Percentiles rank a stretch among this genome's conserved stretches.
Evolutionary conservation across 805 yeast genomes (phyloP).

Genomic region (Ogataea parapolymorpha): DNA sequence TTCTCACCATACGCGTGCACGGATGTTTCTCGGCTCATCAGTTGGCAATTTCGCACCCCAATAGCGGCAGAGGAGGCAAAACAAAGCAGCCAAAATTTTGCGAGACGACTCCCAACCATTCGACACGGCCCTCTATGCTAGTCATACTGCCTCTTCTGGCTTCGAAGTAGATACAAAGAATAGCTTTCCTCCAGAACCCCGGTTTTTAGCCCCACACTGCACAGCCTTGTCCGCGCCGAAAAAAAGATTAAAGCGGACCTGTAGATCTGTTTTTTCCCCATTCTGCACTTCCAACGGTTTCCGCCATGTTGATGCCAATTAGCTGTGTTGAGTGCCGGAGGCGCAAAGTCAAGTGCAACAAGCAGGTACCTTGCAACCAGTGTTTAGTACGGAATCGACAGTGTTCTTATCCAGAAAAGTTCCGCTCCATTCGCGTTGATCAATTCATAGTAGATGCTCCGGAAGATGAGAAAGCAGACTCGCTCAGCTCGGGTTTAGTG

Average conservation of each 20-base stretch:
- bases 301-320: constrained; percentile 29
- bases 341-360: constrained; percentile 35
- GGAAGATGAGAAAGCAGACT: neutral
- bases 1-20: neutral
- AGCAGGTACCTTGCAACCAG: constrained; percentile 43
- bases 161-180: too few species aligned
- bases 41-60: neutral
- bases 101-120: too few species aligned
- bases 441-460: constrained; percentile 13
- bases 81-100: too few species aligned
- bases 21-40: neutral
- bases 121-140: too few species aligned
- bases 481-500: neutral
- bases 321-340: constrained; percentile 35
- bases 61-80: too few species aligned
- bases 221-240: constrained; percentile 5
- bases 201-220: constrained; percentile 7
- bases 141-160: too few species aligned
- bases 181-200: constrained; percentile 1
- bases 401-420: constrained; percentile 46
- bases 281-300: neutral
- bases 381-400: constrained; percentile 37
- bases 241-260: neutral
- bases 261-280: constrained; percentile 1
- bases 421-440: constrained; percentile 40